Conservation (phyloP, 768 basidiomycete species). For the Leccinum imitatum region DNA sequence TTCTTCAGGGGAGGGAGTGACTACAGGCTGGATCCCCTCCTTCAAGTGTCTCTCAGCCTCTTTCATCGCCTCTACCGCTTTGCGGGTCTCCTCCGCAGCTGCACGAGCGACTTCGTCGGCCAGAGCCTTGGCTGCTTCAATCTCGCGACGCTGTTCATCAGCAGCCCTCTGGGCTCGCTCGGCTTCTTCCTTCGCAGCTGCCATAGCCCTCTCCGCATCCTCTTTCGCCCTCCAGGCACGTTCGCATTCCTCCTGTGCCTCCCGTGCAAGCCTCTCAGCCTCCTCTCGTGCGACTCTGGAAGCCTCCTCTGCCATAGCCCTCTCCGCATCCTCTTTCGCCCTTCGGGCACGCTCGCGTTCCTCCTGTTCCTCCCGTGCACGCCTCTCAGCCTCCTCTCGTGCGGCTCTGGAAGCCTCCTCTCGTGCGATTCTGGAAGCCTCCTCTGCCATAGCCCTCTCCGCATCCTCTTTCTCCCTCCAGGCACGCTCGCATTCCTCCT, state of each 20-base stretch:
- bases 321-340: neutral
- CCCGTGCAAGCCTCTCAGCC: neutral
- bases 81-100: no score
- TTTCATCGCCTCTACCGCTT: no score
- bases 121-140: no score
- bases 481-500: slow-evolving; percentile 5
- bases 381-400: no score
- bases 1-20: no score
- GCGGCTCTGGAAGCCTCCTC: slow-evolving; percentile 3
- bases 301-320: slow-evolving; percentile 1
- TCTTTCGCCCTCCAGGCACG: neutral
- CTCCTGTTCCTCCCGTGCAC: neutral
- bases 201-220: slow-evolving; percentile 7
- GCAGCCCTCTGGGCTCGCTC: no score
- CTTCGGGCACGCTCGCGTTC: neutral
- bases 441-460: neutral
- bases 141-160: no score
- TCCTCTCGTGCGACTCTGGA: slow-evolving; percentile 4
- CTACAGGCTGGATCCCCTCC: no score
- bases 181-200: slow-evolving; percentile 5
- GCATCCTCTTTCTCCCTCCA: slow-evolving; percentile 5
- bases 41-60: no score
- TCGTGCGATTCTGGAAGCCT: neutral
- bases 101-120: no score
- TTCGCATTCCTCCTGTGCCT: slow-evolving; percentile 9